Base-by-base conservation (phyloP, 2,329 filamentous ascomycete genomes). In the Xylaria sp. region DNA sequence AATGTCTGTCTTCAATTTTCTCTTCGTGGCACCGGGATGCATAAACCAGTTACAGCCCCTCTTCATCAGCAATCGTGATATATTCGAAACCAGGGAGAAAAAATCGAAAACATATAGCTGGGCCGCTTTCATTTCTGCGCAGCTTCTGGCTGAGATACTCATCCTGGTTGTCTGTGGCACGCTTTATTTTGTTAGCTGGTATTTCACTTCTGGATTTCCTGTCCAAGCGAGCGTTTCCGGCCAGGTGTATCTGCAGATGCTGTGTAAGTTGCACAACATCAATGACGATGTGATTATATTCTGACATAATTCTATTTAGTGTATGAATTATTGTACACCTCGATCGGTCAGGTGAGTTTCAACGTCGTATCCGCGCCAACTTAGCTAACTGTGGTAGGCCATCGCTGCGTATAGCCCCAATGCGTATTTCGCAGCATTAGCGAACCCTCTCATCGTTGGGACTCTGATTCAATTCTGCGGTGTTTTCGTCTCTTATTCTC, bases 81-180 rank as follows among this genome's bases (percentile, higher is more conserved):
- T 95, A 31, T 96, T 92, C 80, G 82, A 91, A 77, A 88, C 86
- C 1, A 86, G 93, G 5, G 93, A 96, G 78, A 86, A 89, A 58
- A 92, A 88, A n/a, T 88, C 91, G 18, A 94, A 94, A 78, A 93
- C 94, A 31, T 96, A 95, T 80, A 90, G 88, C 1, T 94, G 92
- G 92, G 80, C 87, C 15, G 90, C 91, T 0, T 93, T 92, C 80
- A 86, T 88, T 0, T 89, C 91, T 88, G 90, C 55, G 10, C 39
- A 43, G 36, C 36, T 58, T 9, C 36, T 58, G 13, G 28, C 39
- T n/a, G 55, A 58, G 18, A 12, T 58, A 18, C 28, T 31, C 20
- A 43, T 43, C 46, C 23, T 46, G 23, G 28, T 58, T n/a, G 23
- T 58, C 55, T 43, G 36, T 31, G 39, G 12, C 15, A 58, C 55